Evolutionary conservation across 352 stramenopile genomes (phyloP), one percentile per base, ranked within the genome.

Genomic region (Stramenopiles sp.): DNA sequence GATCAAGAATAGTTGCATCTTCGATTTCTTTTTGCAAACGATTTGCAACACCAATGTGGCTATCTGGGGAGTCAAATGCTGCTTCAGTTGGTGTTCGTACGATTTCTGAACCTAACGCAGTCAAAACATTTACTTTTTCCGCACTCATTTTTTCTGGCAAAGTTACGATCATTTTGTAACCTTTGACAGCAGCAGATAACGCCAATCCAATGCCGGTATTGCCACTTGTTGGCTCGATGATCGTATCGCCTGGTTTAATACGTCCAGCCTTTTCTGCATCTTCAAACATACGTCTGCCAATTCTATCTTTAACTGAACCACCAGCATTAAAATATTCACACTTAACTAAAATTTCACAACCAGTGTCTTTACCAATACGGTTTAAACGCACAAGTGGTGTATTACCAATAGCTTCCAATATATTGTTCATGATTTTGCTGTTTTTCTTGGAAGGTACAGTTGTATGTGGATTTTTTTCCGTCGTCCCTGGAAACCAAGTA

Each of bases 171-270:
- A 92, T 92, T 53, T 90, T 86, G 87, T 98, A 99, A 78, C 95
- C 95, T 83, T 98, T 97, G 82, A 94, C 90, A 32, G 94, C 94
- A 43, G 94, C 94, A 0, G 95, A 93, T 80, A 99, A 90, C 31
- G 95, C 95, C 43, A 99, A 85, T 30, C 93, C 95, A 81, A 99
- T 98, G 32, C 95, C 93, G 1, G 94, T 98, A 83, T 98, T 98
- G 53, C 94, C 94, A 53, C 87, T 95, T 1, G 94, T 98, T 1
- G 94, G 92, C 84, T 98, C 94, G 74, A 98, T 95, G 7, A 98
- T 83, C n/a, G 89, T 97, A 79, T 95, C 90, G 23, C 93, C 94
- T 32, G 87, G 86, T 79, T 93, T 91, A 78, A 98, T 93, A 1
- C 84, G 81, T 20, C 92, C 92, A 27, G 81, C 83, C 38, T 86